phyloP scores from a whole-genome alignment of 2,329 filamentous ascomycete genomes.

The Aspergillus brasiliensis region DNA sequence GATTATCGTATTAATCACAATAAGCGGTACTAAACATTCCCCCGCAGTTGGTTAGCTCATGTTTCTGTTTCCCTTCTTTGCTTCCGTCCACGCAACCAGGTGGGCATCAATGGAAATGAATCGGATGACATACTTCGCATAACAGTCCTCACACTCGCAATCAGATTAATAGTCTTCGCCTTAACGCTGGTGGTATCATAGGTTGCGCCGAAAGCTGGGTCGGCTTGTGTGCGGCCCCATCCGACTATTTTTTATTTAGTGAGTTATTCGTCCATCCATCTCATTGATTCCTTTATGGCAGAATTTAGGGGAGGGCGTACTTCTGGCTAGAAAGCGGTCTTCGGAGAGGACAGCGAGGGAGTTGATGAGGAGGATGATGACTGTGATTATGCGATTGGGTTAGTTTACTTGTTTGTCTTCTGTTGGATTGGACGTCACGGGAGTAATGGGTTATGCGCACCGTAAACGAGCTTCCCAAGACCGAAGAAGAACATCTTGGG shows the following conservation, averaged over 20 bases:
- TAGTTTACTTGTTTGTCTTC: not conserved
- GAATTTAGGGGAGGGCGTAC: constrained; percentile 43
- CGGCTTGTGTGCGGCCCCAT: constrained; percentile 65
- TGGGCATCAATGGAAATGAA: not conserved
- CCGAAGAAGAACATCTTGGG: constrained; percentile 70
- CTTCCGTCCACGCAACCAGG: no score
- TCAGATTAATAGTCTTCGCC: constrained; percentile 83
- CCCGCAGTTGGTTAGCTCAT: not conserved
- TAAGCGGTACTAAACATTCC: constrained; percentile 69
- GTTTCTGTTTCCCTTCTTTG: not conserved
- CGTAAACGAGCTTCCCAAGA: constrained; percentile 72
- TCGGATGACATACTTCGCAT: constrained; percentile 75
- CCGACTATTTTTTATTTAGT: constrained; percentile 64
- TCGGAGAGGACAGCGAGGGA: constrained; percentile 91
- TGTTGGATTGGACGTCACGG: not conserved
- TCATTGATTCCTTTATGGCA: not conserved
- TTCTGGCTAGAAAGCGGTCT: constrained; percentile 87
- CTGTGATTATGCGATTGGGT: constrained; percentile 44
- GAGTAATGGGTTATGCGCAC: constrained; percentile 43
- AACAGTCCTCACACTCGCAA: constrained; percentile 84
- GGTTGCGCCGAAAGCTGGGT: constrained; percentile 75
- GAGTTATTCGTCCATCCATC: not conserved
- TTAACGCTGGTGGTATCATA: constrained; percentile 77
- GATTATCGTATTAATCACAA: constrained; percentile 78
- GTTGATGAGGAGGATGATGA: constrained; percentile 86